These are phyloP conservation scores for Diaporthe ampelina DNA, from an alignment of 2,329 filamentous ascomycete genomes.

Conservation along the genomic window DNA sequence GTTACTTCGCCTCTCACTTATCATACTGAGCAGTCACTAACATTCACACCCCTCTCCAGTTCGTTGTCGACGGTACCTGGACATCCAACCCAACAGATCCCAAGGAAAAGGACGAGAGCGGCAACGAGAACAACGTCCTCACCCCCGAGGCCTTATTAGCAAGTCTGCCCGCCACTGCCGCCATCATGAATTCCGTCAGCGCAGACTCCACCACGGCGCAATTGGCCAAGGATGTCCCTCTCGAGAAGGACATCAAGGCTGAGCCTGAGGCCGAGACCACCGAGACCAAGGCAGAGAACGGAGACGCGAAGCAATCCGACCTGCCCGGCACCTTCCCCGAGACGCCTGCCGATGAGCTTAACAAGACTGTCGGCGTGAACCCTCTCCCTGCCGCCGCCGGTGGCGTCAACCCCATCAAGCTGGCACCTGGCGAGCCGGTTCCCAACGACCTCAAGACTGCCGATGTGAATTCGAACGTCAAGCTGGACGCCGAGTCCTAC, in stretches of 20 bases:
- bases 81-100: conserved; percentile 84
- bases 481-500: conserved; percentile 88
- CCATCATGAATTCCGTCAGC: conserved; percentile 74
- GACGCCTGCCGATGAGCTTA: conserved; percentile 70
- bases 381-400: conserved; percentile 74
- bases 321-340: conserved; percentile 79
- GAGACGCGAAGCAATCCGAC: conserved; percentile 45
- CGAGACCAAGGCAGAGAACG: conserved; percentile 47
- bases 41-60: conserved; percentile 66
- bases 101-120: conserved; percentile 84
- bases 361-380: conserved; percentile 69
- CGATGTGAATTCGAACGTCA: conserved; percentile 78
- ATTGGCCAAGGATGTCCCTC: conserved; percentile 74
- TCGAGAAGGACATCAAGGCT: conserved; percentile 60
- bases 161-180: conserved; percentile 60
- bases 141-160: conserved; percentile 77
- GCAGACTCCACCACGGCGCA: conserved; percentile 78
- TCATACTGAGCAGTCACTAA: conserved; percentile 43
- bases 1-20: conserved; percentile 1
- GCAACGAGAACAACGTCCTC: conserved; percentile 95
- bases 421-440: conserved; percentile 85
- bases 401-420: conserved; percentile 82
- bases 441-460: conserved; percentile 78
- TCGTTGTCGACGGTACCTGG: conserved; percentile 95
- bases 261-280: conserved; percentile 45